A percentile compares a stretch with the other conserved stretches of the same genome.
Conservation (phyloP, 192 early-diverging fungal genomes). For the Coemansia sp. region DNA sequence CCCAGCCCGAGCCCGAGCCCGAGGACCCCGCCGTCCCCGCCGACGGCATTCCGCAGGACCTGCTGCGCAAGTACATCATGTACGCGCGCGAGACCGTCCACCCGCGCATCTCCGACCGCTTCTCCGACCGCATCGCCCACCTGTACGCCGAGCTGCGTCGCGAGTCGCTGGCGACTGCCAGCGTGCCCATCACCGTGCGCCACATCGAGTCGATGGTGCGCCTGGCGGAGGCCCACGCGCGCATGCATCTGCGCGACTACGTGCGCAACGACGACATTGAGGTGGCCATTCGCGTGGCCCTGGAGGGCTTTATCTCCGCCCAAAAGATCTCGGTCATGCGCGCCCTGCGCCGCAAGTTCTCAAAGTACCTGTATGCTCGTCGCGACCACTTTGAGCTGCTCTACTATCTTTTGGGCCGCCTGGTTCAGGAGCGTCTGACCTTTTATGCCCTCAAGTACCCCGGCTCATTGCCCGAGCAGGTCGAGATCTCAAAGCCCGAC, state of each 20-base stretch:
- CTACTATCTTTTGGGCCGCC: slow-evolving; percentile 68
- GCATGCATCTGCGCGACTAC: slow-evolving; percentile 92
- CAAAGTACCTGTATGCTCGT: slow-evolving; percentile 75
- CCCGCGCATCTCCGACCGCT: slow-evolving; percentile 80
- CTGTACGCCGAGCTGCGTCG: slow-evolving; percentile 90
- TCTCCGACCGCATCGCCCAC: slow-evolving; percentile 82
- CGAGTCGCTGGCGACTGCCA: slow-evolving; percentile 76
- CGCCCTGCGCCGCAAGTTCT: slow-evolving; percentile 77
- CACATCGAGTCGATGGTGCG: slow-evolving; percentile 86
- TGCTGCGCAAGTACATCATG: slow-evolving; percentile 86
- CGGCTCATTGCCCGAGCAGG: slow-evolving; percentile 55
- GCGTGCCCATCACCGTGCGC: slow-evolving; percentile 85
- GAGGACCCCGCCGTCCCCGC: slow-evolving; percentile 47
- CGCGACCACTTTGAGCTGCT: slow-evolving; percentile 82
- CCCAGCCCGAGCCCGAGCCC: slow-evolving; percentile 19
- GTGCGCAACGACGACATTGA: slow-evolving; percentile 91
- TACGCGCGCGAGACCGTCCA: slow-evolving; percentile 74
- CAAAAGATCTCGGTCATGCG: slow-evolving; percentile 93
- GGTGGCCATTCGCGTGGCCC: slow-evolving; percentile 83
- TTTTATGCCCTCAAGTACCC: slow-evolving; percentile 65
- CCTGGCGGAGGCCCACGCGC: slow-evolving; percentile 84
- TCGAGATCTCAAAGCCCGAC: slow-evolving; percentile 60
- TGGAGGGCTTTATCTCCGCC: slow-evolving; percentile 87
- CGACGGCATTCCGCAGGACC: slow-evolving; percentile 71
- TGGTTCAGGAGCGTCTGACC: slow-evolving; percentile 73